Conservation (phyloP, 345 rosid genomes). For the Boechera stricta region DNA sequence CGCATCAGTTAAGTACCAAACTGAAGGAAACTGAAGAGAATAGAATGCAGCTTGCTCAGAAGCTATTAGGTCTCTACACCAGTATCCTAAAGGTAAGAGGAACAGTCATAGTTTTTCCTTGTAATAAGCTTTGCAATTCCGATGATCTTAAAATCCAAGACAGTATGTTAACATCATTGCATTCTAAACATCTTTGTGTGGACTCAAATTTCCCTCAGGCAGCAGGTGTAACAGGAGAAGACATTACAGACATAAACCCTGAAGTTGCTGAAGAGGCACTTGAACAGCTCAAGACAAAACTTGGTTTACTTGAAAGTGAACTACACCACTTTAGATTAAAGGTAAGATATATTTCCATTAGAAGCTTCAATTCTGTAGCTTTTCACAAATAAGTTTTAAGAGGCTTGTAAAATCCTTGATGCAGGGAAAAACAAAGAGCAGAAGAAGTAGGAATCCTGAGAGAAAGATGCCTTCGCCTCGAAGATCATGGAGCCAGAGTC, state of each 20-base stretch:
- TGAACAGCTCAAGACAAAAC: constrained; percentile 62
- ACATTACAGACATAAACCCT: constrained; percentile 61
- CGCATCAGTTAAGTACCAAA: constrained; percentile 56
- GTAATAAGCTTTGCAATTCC: neutral
- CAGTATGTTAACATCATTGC: neutral
- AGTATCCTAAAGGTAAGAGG: constrained; percentile 67
- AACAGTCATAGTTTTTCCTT: neutral
- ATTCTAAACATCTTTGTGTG: constrained; percentile 12
- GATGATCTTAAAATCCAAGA: constrained; percentile 7
- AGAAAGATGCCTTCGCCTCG: constrained; percentile 52
- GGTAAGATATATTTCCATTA: constrained; percentile 44
- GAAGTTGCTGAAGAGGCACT: constrained; percentile 82
- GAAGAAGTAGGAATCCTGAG: constrained; percentile 61
- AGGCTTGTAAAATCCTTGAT: neutral
- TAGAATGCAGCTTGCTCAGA: constrained; percentile 68
- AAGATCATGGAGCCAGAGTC: constrained; percentile 58
- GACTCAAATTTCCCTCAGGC: constrained; percentile 33
- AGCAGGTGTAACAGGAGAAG: constrained; percentile 53
- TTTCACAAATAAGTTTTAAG: constrained; percentile 1
- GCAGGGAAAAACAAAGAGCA: constrained; percentile 58
- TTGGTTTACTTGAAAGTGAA: constrained; percentile 70
- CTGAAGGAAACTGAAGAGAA: constrained; percentile 80
- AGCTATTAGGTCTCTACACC: constrained; percentile 68
- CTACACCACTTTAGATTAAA: constrained; percentile 61
- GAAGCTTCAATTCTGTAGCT: constrained; percentile 5